Base-by-base conservation (phyloP, 306 rosid genomes). In the Prunus campanulata region DNA sequence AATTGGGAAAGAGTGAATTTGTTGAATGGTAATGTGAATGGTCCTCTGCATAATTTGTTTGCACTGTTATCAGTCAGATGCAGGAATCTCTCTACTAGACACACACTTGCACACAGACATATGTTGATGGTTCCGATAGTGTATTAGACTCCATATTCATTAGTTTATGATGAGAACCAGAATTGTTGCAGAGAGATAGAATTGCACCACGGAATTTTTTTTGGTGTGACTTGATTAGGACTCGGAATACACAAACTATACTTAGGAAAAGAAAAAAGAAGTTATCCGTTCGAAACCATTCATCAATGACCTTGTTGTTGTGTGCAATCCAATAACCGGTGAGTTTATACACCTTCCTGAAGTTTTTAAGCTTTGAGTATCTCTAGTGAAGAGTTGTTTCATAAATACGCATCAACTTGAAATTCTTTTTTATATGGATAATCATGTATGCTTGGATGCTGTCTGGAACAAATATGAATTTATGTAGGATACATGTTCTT, bases 311-410 rank as follows among this genome's bases (percentile, higher is more conserved):
- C 42, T 8, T 35, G 42, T 35, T 75, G 62, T 29, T 6, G 22
- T 75, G 4, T 1, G 42, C 42, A 35, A 35, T 35, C 42, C 79
- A 6, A 24, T 77, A 63, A 39, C 67, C 0, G 68, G 80, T 0
- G 80, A 67, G 51, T 77, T 77, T 29, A 39, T 55, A 18, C 1
- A 68, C 27, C 42, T 35, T 35, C 74, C 80, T 0, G 11, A 66
- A 20, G 29, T 67, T 68, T 68, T 8, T 18, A 67, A 25, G 61
- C 3, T 56, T 56, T 1, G 74, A 12, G 15, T 19, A 16, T 29
- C 42, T 35, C 42, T 35, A 35, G 42, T 35, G 8, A 35, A 35
- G 42, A 35, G 42, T 35, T 35, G 8, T 35, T 35, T 35, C 42
- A 35, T 35, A 35, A 35, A 35, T 35, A 5, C 8, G 42, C 42